Evolutionary conservation across 108 stramenopile species (phyloP).

Genomic region (Cylindrotheca fusiformis): DNA sequence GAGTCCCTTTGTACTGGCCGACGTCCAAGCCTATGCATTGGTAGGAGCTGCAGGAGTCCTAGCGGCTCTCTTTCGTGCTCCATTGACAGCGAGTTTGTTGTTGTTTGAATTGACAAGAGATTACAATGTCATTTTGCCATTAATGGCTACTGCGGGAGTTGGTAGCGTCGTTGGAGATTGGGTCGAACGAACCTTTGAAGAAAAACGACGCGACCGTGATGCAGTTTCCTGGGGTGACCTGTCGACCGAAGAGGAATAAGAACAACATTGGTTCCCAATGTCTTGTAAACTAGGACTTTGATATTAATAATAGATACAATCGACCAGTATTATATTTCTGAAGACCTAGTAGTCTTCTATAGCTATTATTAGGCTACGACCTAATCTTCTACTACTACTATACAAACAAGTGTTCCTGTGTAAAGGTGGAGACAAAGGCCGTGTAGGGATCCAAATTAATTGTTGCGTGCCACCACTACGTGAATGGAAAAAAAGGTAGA

Average conservation of each 20-base stretch:
- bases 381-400: conserved; percentile 1
- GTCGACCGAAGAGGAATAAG: no score
- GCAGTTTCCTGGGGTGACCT: conserved; percentile 35
- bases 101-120: conserved; percentile 90
- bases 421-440: conserved; percentile 88
- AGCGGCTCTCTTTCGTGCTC: conserved; percentile 87
- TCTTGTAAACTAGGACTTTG: no score
- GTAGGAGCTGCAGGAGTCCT: conserved; percentile 87
- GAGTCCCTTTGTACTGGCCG: conserved; percentile 34
- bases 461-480: conserved; percentile 81
- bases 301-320: no score
- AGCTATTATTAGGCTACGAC: no score
- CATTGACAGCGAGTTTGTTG: conserved; percentile 80
- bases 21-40: conserved; percentile 88
- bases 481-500: conserved; percentile 30
- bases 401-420: conserved; percentile 57
- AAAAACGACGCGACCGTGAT: conserved; percentile 24
- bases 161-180: conserved; percentile 46
- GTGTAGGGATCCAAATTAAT: conserved; percentile 89
- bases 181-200: conserved; percentile 38
- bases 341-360: no score
- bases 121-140: conserved; percentile 87
- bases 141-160: conserved; percentile 79
- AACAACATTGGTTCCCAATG: no score
- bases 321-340: no score